These are phyloP conservation scores for Pseudozyma flocculosa DNA, from an alignment of 1,284 basidiomycete genomes.

Conservation along the genomic window DNA sequence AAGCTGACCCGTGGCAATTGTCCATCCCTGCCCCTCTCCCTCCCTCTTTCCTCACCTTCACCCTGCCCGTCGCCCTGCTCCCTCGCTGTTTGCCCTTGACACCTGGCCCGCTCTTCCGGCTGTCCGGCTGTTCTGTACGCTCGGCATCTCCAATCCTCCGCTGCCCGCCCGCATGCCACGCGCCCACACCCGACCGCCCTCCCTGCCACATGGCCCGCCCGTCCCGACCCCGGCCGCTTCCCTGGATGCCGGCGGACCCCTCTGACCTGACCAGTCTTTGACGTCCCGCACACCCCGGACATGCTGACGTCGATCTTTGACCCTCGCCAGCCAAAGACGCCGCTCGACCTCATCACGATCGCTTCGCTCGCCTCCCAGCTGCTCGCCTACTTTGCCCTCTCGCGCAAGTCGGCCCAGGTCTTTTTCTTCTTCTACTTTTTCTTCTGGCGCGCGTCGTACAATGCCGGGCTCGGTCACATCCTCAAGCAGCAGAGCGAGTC, in stretches of 20 bases:
- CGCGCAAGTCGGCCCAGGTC: constrained; percentile 59
- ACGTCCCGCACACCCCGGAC: constrained; percentile 91
- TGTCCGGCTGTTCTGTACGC: too few species aligned
- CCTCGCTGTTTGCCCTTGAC: too few species aligned
- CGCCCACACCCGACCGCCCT: too few species aligned
- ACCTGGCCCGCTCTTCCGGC: too few species aligned
- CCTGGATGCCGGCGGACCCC: too few species aligned
- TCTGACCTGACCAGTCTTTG: constrained; percentile 67
- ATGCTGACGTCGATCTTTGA: constrained; percentile 87
- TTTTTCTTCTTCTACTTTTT: constrained; percentile 85
- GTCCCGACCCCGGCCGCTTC: too few species aligned
- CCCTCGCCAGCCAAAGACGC: constrained; percentile 84
- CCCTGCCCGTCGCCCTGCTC: too few species aligned
- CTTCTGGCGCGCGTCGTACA: constrained; percentile 90
- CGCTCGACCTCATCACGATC: constrained; percentile 84
- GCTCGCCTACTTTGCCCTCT: constrained; percentile 68
- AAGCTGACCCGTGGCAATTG: neutral
- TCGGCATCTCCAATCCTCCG: too few species aligned
- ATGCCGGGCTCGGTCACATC: constrained; percentile 89
- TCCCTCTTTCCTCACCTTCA: too few species aligned
- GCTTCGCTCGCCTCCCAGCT: constrained; percentile 76
- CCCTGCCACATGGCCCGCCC: too few species aligned
- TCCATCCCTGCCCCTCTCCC: neutral
- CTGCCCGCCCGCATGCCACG: too few species aligned
- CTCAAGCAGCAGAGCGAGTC: constrained; percentile 90